Base-by-base conservation (phyloP, 1,284 basidiomycete genomes). In the Mrakiaceae sp. region DNA sequence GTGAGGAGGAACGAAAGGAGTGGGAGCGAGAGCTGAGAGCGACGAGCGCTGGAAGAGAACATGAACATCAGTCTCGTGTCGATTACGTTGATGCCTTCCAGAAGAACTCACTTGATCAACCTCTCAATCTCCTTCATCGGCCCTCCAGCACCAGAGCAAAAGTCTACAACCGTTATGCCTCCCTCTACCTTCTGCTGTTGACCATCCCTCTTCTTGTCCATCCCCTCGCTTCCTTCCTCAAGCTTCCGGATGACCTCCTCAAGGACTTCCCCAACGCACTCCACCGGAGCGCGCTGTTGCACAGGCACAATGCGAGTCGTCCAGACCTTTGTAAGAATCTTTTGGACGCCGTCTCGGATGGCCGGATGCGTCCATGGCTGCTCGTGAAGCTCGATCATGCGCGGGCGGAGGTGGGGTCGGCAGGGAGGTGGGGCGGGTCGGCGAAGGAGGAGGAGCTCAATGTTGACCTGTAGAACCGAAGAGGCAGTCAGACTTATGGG, bases 91-190 rank as follows among this genome's bases (percentile, higher is more conserved):
- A 27, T 27, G 27, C 27, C 27, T 27, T 27, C 27, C 27, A 27
- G 27, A 27, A 27, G 27, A 27, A 27, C 27, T 27, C 27, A 27
- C 27, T 27, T 27, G 27, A 27, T 1, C 27, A 27, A 27, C 27
- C 27, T 27, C 27, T 27, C 27, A 27, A 27, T 27, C 27, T 27
- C 27, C 27, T 27, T 27, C 27, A 27, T 27, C 27, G 27, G 27
- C 27, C 74, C 73, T 14, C 74, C 73, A 12, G 71, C 73, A n/a
- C 73, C 73, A 27, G 68, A 69, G 62, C 74, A 73, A 59, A 72
- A 74, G 66, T 75, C 74, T n/a, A 75, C 69, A 5, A 73, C 66
- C 46, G 62, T 66, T 60, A 71, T 39, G 57, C 46, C 56, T 53
- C 27, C 27, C 27, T 27, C 27, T 27, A 27, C 27, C 27, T 27